phyloP scores from a whole-genome alignment of 345 rosid genomes.

The Anacardium occidentale region DNA sequence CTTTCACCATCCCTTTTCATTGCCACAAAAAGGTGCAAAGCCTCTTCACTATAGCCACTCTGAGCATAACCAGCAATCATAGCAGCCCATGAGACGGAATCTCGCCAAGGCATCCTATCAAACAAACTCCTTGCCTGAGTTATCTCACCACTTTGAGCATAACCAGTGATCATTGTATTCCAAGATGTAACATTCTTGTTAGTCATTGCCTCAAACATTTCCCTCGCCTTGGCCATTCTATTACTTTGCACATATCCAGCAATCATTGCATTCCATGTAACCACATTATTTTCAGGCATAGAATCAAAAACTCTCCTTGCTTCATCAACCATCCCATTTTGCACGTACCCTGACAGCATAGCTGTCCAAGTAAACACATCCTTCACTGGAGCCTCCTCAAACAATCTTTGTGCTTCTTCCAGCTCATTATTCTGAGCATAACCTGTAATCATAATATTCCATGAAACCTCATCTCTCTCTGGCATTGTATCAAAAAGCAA shows the following conservation, averaged over 20 bases:
- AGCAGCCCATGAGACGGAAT: conserved; percentile 72
- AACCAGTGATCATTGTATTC: conserved; percentile 74
- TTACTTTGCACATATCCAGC: conserved; percentile 61
- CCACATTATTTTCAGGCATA: conserved; percentile 57
- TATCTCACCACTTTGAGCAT: conserved; percentile 50
- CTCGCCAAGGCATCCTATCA: conserved; percentile 54
- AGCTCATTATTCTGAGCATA: conserved; percentile 55
- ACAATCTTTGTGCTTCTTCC: conserved; percentile 50
- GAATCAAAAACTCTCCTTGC: conserved; percentile 50
- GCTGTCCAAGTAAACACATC: conserved; percentile 79
- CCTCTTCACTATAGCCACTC: conserved; percentile 49
- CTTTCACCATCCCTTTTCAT: conserved; percentile 69
- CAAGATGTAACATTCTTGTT: conserved; percentile 50
- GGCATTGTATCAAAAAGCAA: conserved; percentile 46
- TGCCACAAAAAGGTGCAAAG: conserved; percentile 43
- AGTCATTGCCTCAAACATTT: conserved; percentile 61
- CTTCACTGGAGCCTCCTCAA: conserved; percentile 46
- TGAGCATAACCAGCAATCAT: conserved; percentile 73
- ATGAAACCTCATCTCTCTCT: conserved; percentile 51
- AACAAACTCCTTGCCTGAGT: conserved; percentile 45
- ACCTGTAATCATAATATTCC: conserved; percentile 62
- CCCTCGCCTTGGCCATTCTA: conserved; percentile 54
- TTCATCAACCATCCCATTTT: conserved; percentile 51
- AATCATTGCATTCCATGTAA: conserved; percentile 75
- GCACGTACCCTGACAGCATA: conserved; percentile 61